Percentiles rank a stretch among this genome's conserved stretches.
phyloP scores from a whole-genome alignment of 768 basidiomycete species.

The Mycena leptocephala region DNA sequence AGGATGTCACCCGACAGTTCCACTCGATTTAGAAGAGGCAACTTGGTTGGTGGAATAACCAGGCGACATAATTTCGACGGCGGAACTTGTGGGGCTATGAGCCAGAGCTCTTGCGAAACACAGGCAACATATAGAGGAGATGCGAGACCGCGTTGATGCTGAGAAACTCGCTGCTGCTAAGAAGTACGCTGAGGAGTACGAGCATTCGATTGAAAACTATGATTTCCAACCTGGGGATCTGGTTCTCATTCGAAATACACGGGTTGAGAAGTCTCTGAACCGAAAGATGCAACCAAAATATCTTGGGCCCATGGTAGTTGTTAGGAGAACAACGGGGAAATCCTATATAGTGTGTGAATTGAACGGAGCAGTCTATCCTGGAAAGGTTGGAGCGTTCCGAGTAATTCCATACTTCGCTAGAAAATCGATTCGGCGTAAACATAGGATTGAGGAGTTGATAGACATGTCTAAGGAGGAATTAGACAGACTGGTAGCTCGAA shows the following conservation, averaged over 20 bases:
- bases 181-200: not conserved
- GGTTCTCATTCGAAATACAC: not conserved
- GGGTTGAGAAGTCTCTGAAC: not conserved
- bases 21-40: not conserved
- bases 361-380: too few species aligned
- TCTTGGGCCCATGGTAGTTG: too few species aligned
- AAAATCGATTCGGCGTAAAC: not conserved
- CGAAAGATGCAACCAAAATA: not conserved
- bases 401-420: too few species aligned
- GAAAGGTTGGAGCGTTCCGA: too few species aligned
- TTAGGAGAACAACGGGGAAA: too few species aligned
- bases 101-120: too few species aligned
- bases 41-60: too few species aligned
- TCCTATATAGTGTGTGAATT: too few species aligned
- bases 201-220: not conserved
- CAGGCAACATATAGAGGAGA: not conserved
- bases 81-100: too few species aligned
- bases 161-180: not conserved
- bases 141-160: not conserved
- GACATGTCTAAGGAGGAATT: not conserved
- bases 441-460: not conserved
- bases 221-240: not conserved
- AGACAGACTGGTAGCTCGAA: not conserved
- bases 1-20: not conserved
- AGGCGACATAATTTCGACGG: too few species aligned